phyloP scores from a whole-genome alignment of 139 green algal genomes.

The Zygnema circumcarinatum region DNA sequence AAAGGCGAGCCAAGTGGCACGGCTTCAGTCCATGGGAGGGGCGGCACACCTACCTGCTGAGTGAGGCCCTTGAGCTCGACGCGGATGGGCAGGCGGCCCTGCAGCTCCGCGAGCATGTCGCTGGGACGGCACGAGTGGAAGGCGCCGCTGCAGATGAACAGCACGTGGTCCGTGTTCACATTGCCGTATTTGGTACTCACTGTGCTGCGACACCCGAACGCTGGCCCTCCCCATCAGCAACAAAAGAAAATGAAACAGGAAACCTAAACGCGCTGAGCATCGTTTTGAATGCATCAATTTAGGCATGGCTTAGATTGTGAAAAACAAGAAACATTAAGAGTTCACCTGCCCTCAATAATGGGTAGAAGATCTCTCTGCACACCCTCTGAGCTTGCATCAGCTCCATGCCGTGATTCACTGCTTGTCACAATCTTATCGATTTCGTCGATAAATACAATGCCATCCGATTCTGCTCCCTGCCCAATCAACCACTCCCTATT shows the following conservation, averaged over 20 bases:
- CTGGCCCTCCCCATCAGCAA: too few species aligned
- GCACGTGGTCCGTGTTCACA: slow-evolving; percentile 94
- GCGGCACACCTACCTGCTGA: too few species aligned
- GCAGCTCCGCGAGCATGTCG: slow-evolving; percentile 88
- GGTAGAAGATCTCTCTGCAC: slow-evolving; percentile 97
- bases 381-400: slow-evolving; percentile 73
- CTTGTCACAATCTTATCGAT: slow-evolving; percentile 95
- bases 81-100: slow-evolving; percentile 92
- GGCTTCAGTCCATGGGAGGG: too few species aligned
- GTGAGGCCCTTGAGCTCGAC: slow-evolving; percentile 92
- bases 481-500: background rate
- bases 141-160: slow-evolving; percentile 94
- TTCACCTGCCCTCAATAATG: slow-evolving; percentile 92
- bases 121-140: slow-evolving; percentile 91
- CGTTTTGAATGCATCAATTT: too few species aligned
- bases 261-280: too few species aligned
- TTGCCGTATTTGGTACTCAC: slow-evolving; percentile 79
- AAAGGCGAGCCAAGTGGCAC: too few species aligned
- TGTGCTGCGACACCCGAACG: slow-evolving; percentile 23
- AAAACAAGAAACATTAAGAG: background rate
- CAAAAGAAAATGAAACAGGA: too few species aligned
- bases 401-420: slow-evolving; percentile 70
- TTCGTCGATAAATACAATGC: slow-evolving; percentile 98
- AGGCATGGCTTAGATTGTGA: too few species aligned
- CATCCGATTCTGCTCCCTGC: slow-evolving; percentile 60